Evolutionary conservation across 2,329 filamentous ascomycete species (phyloP).

Genomic region (Beauveria pseudobassiana): DNA sequence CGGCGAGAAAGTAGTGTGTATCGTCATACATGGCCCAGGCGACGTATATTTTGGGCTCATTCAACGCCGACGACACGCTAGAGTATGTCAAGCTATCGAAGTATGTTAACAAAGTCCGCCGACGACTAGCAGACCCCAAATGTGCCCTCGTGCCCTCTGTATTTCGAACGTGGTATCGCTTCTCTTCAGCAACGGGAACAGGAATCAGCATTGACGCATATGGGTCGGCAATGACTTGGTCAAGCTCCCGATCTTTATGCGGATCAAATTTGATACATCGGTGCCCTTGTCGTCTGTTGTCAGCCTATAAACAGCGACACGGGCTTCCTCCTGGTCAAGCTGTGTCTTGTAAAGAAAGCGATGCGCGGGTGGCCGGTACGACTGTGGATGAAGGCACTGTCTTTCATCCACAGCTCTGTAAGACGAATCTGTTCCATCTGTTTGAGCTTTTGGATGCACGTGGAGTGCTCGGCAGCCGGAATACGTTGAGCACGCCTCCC

Average conservation of each 20-base stretch:
- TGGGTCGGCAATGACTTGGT: slow-evolving; percentile 45
- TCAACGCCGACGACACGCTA: slow-evolving; percentile 55
- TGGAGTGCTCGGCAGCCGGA: slow-evolving; percentile 42
- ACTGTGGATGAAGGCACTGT: slow-evolving; percentile 49
- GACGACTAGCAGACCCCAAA: slow-evolving; percentile 63
- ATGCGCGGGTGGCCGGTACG: slow-evolving; percentile 51
- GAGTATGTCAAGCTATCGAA: slow-evolving; percentile 70
- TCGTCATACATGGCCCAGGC: slow-evolving; percentile 82
- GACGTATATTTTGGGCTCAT: slow-evolving; percentile 78
- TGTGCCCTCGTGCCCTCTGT: slow-evolving; percentile 46
- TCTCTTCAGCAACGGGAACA: slow-evolving; percentile 49
- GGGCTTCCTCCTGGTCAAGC: slow-evolving; percentile 44
- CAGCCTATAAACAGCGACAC: slow-evolving; percentile 51
- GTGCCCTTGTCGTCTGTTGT: slow-evolving; percentile 51
- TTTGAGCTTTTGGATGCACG: slow-evolving; percentile 36
- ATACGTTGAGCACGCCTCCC: slow-evolving; percentile 51
- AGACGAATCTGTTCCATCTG: slow-evolving; percentile 48
- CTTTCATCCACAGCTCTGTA: slow-evolving; percentile 53
- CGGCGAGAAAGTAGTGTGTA: slow-evolving; percentile 77
- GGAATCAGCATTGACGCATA: slow-evolving; percentile 57
- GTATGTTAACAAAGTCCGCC: slow-evolving; percentile 76
- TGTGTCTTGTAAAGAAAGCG: slow-evolving; percentile 49
- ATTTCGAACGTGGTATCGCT: slow-evolving; percentile 54
- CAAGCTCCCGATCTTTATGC: slow-evolving; percentile 46
- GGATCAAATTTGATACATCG: slow-evolving; percentile 46